Conservation (phyloP, 225 moss, liverwort and hornwort species). For the Bryum argenteum region DNA sequence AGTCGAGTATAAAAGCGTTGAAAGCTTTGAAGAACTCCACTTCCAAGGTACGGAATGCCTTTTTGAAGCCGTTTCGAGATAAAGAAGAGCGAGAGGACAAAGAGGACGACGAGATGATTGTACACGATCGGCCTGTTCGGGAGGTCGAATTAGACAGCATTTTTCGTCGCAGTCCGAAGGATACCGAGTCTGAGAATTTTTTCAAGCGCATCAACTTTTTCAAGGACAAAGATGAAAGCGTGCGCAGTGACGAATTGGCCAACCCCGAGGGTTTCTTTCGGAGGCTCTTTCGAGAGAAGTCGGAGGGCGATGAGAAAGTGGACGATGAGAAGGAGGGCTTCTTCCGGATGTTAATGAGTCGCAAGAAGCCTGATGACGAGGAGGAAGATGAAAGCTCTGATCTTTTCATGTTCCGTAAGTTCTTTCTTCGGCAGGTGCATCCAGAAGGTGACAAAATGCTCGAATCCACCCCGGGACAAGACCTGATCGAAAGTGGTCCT, state of each 20-base stretch:
- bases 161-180: slow-evolving; percentile 75
- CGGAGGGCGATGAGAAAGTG: slow-evolving; percentile 73
- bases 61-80: slow-evolving; percentile 92
- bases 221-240: slow-evolving; percentile 84
- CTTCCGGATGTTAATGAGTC: slow-evolving; percentile 78
- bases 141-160: slow-evolving; percentile 87
- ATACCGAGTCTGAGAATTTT: slow-evolving; percentile 83
- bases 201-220: slow-evolving; percentile 74
- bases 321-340: slow-evolving; percentile 98
- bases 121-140: slow-evolving; percentile 71
- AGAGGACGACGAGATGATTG: slow-evolving; percentile 58
- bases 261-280: slow-evolving; percentile 87
- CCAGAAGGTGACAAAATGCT: slow-evolving; percentile 76
- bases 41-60: slow-evolving; percentile 92
- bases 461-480: slow-evolving; percentile 52
- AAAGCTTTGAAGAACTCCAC: slow-evolving; percentile 79
- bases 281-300: slow-evolving; percentile 81
- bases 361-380: slow-evolving; percentile 76
- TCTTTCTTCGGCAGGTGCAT: slow-evolving; percentile 91
- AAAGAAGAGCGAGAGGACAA: slow-evolving; percentile 76
- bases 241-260: slow-evolving; percentile 76
- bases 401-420: slow-evolving; percentile 79
- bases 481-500: slow-evolving; percentile 72
- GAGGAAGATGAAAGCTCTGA: slow-evolving; percentile 93
- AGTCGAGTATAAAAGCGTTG: slow-evolving; percentile 82